Evolutionary conservation across 1,139 yeast species (phyloP).

Genomic region (Diutina siamensis): DNA sequence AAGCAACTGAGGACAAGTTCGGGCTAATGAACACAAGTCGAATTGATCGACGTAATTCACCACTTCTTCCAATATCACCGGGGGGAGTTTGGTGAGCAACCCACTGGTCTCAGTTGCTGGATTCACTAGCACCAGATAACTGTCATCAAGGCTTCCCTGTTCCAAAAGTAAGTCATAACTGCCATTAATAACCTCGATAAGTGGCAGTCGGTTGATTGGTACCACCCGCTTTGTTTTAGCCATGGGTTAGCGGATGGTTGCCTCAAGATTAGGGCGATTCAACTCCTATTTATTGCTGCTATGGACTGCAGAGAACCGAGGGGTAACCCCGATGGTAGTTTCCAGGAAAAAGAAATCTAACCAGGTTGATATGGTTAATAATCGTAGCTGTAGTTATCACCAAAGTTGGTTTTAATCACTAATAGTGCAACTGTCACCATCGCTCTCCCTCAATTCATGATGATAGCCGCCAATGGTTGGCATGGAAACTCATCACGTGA

Average conservation of each 20-base stretch:
- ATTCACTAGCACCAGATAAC: too few relatives aligned
- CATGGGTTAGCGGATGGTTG: not conserved
- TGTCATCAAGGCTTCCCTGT: too few relatives aligned
- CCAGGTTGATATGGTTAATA: too few relatives aligned
- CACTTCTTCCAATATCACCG: constrained; percentile 3
- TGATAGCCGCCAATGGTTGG: too few relatives aligned
- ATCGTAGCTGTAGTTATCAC: too few relatives aligned
- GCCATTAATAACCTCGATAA: not conserved
- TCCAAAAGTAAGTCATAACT: not conserved
- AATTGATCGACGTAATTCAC: constrained; percentile 20
- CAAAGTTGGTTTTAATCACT: too few relatives aligned
- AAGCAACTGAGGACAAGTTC: constrained; percentile 17
- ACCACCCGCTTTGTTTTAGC: not conserved
- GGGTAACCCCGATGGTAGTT: too few relatives aligned
- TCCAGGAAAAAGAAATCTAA: not conserved
- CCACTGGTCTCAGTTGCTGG: not conserved
- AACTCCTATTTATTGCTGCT: not conserved
- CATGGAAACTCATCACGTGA: not conserved
- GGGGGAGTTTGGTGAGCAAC: not conserved
- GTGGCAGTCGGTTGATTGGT: not conserved
- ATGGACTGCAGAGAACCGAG: not conserved
- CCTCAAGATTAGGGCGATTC: not conserved
- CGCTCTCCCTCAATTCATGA: too few relatives aligned
- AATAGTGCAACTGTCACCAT: too few relatives aligned
- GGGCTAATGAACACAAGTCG: constrained; percentile 19